Evolutionary conservation across 2,329 filamentous ascomycete genomes (phyloP), one percentile per base, ranked within the genome.

Genomic region (Cercospora sp.): DNA sequence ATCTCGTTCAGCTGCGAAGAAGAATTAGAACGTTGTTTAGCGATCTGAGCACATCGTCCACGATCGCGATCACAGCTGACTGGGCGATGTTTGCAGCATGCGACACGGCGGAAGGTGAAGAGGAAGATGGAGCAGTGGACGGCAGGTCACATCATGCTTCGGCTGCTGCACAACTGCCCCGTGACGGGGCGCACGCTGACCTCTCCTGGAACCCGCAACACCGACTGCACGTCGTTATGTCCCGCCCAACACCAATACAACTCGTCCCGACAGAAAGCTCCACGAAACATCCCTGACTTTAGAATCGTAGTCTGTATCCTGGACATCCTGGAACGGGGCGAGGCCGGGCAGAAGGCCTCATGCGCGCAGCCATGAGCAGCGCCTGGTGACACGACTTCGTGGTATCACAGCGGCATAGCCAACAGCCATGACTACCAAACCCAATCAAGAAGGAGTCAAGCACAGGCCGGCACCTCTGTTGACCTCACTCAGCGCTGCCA

Each of bases 381-480:
- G n/a, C 63, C 31, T 16, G 20, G 67, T 60, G 30, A 60, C 51
- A 28, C 63, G 36, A 31, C 28, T 63, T 31, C 36, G n/a, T 18
- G 59, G 62, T 18, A 51, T 51, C 20, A 51, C 45, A 48, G 42
- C 18, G 42, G 42, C 18, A 48, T 20, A 13, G 53, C 53, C 23
- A 18, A 26, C 31, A 53, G 55, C 53, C 33, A 72, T 69, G 62
- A 66, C 66, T 36, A 57, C 62, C 36, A 68, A 57, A 40, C 23
- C 64, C 5, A 65, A 66, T 12, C 40, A 64, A 20, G 70, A 70
- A 55, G 58, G 51, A 10, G 65, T 63, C 10, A 66, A 48, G 28
- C 59, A 55, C 23, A 57, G 60, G 45, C 67, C 71, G 20, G 63
- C 67, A 40, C 64, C 67, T 18, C 48, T 72, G 23, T 63, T 69